Base-by-base conservation (phyloP, 768 basidiomycete genomes). In the Xanthoconium stramineum region DNA sequence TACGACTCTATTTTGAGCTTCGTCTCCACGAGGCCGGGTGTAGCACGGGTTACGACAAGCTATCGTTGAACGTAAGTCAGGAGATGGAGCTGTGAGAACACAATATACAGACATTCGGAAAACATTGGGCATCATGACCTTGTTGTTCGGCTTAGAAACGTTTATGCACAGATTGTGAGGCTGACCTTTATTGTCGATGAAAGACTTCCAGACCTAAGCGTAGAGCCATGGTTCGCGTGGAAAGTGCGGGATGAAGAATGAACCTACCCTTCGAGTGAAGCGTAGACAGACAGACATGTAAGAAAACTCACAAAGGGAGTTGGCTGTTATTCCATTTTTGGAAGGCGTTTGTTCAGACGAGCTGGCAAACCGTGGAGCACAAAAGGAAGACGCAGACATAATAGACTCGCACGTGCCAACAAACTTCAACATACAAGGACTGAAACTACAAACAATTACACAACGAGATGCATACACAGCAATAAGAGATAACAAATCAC, bases 121-220 rank as follows among this genome's bases (percentile, higher is more conserved):
- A 89, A 65, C 91, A 91, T 54, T 81, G 83, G 19, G 80, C 78
- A 65, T 92, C 91, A 65, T 93, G 91, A 6, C 91, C 90, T 91
- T 67, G 46, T 35, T 56, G 40, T 50, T 55, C 52, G 38, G 28
- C 39, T 65, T 6, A 61, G 47, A 54, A 50, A n/a, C 35, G 14
- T 35, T 6, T 3, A 32, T 30, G 0, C 6, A 13, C 14, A 17
- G n/a, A 29, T 1, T 2, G n/a, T 5, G 14, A 24, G 32, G 55
- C 73, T 13, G 33, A 86, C 89, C 90, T 78, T 84, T 80, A 61
- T 84, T 88, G 44, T 85, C 82, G 3, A 91, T 59, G 65, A 93
- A 92, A 6, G 87, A 89, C 65, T 83, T 80, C 91, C 90, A 92
- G 51, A 92, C 90, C 89, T 65, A 39, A 29, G 12, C 39, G 44